Evolutionary conservation across 2,329 filamentous ascomycete species (phyloP), one percentile per base, ranked within the genome.

Genomic region (Helotiales sp.): DNA sequence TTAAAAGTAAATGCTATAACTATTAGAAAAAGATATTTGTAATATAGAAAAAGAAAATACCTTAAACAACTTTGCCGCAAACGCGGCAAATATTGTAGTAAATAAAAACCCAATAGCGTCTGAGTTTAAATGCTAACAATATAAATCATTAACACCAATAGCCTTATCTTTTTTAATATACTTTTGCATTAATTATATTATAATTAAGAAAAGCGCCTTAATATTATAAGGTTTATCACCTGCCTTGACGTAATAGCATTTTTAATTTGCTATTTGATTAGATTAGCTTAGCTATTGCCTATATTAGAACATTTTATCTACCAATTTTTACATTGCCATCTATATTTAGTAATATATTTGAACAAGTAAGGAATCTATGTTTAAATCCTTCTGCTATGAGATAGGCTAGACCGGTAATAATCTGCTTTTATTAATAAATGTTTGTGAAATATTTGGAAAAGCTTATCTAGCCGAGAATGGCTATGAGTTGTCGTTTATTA

Each of bases 91-190:
- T 67, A 68, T 74, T 58, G 71, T 77, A 30, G 67, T 63, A 11
- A 73, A 77, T 57, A 79, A 76, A 68, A 80, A 79, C 60, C 67
- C 68, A 55, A 78, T 62, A 45, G 76, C 69, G 64, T 74, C 65
- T 30, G 74, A 76, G 54, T 72, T 67, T 49, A 61, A 65, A 52
- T 65, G 73, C 77, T 73, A 80, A 63, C 75, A 72, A 64, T 75
- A 52, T 47, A 77, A 32, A 68, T 79, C 64, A 63, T 78, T 72
- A 20, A 80, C 70, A 43, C 77, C 71, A 63, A 78, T 68, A 65
- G 69, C 71, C 47, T 75, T 70, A 65, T 78, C 72, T 32, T 77
- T 73, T 71, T 79, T 79, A 37, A 69, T 58, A 68, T 78, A 78
- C 69, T 78, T 61, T 43, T 69, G 28, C 52, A 40, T 40, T 13